Evolutionary conservation across 2,329 filamentous ascomycete genomes (phyloP).

Genomic region (Dichotomopilus funicola): DNA sequence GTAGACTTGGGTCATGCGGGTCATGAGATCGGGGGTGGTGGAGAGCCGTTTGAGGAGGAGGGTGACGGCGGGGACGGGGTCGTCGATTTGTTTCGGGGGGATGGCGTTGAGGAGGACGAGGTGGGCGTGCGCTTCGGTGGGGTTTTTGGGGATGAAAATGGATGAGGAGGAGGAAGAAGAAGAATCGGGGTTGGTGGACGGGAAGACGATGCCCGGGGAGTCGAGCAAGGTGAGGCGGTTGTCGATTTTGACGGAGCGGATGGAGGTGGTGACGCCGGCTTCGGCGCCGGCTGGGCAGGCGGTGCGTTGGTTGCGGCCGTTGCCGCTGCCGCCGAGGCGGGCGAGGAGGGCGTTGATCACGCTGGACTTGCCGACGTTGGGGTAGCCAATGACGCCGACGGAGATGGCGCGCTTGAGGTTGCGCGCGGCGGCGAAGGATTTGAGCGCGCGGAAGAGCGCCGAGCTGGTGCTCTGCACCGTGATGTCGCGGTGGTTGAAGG

Average conservation of each 20-base stretch:
- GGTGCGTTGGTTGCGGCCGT: constrained; percentile 45
- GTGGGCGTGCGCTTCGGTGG: constrained; percentile 70
- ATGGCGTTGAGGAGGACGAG: constrained; percentile 85
- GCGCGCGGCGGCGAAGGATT: constrained; percentile 76
- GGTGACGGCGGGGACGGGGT: constrained; percentile 80
- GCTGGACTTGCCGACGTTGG: constrained; percentile 93
- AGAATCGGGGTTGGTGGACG: constrained; percentile 47
- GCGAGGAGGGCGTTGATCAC: constrained; percentile 90
- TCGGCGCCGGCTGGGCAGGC: constrained; percentile 86
- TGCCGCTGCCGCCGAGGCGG: constrained; percentile 59
- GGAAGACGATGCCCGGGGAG: constrained; percentile 92
- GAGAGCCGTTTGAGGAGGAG: constrained; percentile 79
- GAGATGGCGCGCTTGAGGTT: constrained; percentile 85
- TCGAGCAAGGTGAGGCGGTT: constrained; percentile 90
- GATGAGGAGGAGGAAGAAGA: constrained; percentile 14
- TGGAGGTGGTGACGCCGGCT: constrained; percentile 82
- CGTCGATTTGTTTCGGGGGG: constrained; percentile 88
- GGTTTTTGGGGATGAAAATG: constrained; percentile 48
- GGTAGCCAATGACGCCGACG: constrained; percentile 90
- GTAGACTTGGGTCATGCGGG: constrained; percentile 78
- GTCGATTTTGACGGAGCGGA: constrained; percentile 88
- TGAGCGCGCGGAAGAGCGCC: constrained; percentile 80
- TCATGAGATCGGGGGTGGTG: constrained; percentile 62
- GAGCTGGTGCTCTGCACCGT: constrained; percentile 81
- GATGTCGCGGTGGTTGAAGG: constrained; percentile 85